Conservation (phyloP, 1,139 yeast species). For the Nakaseomyces kungkrabaensis region DNA sequence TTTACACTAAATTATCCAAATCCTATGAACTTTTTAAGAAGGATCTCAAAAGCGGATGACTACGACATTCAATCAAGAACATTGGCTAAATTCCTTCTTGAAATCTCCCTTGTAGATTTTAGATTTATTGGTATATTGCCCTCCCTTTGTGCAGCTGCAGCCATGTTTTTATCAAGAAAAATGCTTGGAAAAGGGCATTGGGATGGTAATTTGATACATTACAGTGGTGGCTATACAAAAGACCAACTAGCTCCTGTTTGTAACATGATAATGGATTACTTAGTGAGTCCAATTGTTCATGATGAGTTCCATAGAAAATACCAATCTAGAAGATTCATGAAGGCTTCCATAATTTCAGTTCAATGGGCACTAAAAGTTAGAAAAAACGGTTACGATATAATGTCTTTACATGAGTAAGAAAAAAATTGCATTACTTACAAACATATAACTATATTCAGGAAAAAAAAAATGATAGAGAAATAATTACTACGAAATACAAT, state of each 20-base stretch:
- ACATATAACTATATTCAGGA: slow-evolving; percentile 1
- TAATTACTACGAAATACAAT: not conserved
- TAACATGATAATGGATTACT: slow-evolving; percentile 64
- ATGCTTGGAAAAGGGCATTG: slow-evolving; percentile 67
- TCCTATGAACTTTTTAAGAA: slow-evolving; percentile 86
- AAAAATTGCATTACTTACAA: not conserved
- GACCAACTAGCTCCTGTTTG: slow-evolving; percentile 63
- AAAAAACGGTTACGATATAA: slow-evolving; percentile 31
- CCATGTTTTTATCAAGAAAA: slow-evolving; percentile 79
- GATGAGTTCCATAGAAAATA: slow-evolving; percentile 92
- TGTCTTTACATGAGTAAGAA: slow-evolving; percentile 31
- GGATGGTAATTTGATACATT: slow-evolving; percentile 78
- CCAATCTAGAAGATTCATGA: slow-evolving; percentile 83
- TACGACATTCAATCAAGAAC: slow-evolving; percentile 90
- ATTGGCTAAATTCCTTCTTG: slow-evolving; percentile 79
- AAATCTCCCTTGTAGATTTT: slow-evolving; percentile 72
- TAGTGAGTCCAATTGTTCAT: slow-evolving; percentile 77
- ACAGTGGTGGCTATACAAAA: slow-evolving; percentile 83
- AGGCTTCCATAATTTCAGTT: slow-evolving; percentile 79
- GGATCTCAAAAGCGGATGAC: slow-evolving; percentile 91
- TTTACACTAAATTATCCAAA: slow-evolving; percentile 84
- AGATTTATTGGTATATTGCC: slow-evolving; percentile 72
- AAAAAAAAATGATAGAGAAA: not conserved
- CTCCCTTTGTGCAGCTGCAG: slow-evolving; percentile 79
- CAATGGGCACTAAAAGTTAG: slow-evolving; percentile 70